Percentiles rank a stretch among this genome's conserved stretches.
Evolutionary conservation across 2,329 filamentous ascomycete species (phyloP).

Genomic region (Ophidiomyces ophidiicola): DNA sequence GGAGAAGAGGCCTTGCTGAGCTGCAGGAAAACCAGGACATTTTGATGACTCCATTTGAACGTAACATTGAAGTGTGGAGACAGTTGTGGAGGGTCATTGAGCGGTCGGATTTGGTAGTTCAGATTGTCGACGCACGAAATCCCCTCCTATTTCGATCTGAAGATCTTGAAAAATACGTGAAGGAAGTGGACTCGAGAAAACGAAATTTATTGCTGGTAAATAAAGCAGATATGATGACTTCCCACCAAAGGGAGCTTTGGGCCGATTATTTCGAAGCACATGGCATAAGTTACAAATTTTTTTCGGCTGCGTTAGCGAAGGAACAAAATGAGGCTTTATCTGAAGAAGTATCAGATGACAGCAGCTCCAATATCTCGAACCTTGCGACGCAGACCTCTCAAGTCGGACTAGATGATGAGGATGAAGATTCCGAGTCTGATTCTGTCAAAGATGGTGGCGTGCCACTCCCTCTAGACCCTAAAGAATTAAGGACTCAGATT

Average conservation of each 20-base stretch:
- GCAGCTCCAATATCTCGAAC: constrained; percentile 22
- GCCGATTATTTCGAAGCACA: constrained; percentile 71
- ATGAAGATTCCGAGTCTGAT: constrained; percentile 15
- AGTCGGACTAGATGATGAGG: constrained; percentile 16
- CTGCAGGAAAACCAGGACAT: constrained; percentile 88
- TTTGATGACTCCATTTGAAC: constrained; percentile 94
- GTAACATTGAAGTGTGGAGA: constrained; percentile 94
- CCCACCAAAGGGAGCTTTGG: constrained; percentile 70
- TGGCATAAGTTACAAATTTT: constrained; percentile 85
- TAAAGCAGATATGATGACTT: constrained; percentile 98
- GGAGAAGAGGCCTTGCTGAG: constrained; percentile 82
- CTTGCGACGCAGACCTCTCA: background rate
- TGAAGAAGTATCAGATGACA: constrained; percentile 32
- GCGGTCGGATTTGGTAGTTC: constrained; percentile 84
- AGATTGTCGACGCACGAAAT: constrained; percentile 96
- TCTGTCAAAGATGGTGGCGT: constrained; percentile 21
- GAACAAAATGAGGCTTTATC: constrained; percentile 67
- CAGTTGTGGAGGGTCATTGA: constrained; percentile 98
- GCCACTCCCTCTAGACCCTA: constrained; percentile 18
- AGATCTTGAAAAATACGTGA: constrained; percentile 86
- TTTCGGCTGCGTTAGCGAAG: constrained; percentile 85
- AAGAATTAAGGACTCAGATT: constrained; percentile 51
- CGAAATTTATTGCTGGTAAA: constrained; percentile 88
- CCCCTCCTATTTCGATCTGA: constrained; percentile 88
- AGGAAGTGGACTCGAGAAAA: constrained; percentile 78